These are phyloP conservation scores for Plasmodium malariae DNA, from an alignment of 169 alveolate species.

Conservation along the genomic window DNA sequence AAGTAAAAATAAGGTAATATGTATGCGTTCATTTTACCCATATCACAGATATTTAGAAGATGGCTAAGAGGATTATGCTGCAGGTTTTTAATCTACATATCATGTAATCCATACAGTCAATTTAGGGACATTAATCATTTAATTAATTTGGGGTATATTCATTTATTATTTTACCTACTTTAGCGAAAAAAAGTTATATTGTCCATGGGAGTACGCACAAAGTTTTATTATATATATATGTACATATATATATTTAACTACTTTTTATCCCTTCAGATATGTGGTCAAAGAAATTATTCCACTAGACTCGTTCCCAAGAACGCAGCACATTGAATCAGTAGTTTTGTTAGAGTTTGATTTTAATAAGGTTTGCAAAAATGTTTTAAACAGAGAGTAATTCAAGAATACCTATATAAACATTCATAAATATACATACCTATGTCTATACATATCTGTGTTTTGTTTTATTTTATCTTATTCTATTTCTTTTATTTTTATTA, in stretches of 20 bases:
- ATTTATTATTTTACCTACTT: no score
- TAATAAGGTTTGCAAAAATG: slow-evolving; percentile 38
- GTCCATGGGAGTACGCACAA: background rate
- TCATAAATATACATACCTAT: slow-evolving; percentile 3
- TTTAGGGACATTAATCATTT: slow-evolving; percentile 66
- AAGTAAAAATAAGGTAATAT: background rate
- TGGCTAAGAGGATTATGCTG: slow-evolving; percentile 74
- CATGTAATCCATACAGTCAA: slow-evolving; percentile 67
- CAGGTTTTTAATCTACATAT: slow-evolving; percentile 44
- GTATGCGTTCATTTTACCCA: background rate
- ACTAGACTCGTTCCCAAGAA: slow-evolving; percentile 71
- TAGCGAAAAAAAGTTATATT: background rate
- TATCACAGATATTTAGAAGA: slow-evolving; percentile 71
- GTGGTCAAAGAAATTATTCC: slow-evolving; percentile 66
- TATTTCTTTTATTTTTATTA: no score
- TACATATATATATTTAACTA: background rate
- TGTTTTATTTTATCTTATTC: no score
- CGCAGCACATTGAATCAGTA: slow-evolving; percentile 71
- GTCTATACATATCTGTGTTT: slow-evolving; percentile 12
- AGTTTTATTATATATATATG: no score
- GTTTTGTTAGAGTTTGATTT: slow-evolving; percentile 49
- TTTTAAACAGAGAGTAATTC: background rate
- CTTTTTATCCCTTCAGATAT: slow-evolving; percentile 37
- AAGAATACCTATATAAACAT: background rate
- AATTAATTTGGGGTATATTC: slow-evolving; percentile 52